Percentiles rank a stretch among this genome's conserved stretches.
Evolutionary conservation across 148 eudicot species (phyloP).

Genomic region (Cornus controversa): DNA sequence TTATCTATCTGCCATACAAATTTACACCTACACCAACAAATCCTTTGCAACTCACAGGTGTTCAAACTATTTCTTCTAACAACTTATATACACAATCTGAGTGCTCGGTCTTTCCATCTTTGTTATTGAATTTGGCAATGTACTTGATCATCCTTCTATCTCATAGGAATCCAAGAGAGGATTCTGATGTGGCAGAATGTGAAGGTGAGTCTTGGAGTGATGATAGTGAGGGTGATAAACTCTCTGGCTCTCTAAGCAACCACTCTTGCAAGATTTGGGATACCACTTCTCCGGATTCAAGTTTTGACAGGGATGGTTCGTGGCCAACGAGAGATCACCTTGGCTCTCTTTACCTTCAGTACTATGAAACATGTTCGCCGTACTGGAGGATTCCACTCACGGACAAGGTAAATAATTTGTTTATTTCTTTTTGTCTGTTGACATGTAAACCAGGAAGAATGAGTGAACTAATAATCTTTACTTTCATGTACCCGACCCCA

Average conservation of each 20-base stretch:
- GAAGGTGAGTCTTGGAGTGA: slow-evolving; percentile 9
- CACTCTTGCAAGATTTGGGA: slow-evolving; percentile 18
- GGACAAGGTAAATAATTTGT: slow-evolving; percentile 24
- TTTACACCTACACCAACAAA: slow-evolving; percentile 11
- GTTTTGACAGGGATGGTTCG: slow-evolving; percentile 4
- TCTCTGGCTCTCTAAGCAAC: slow-evolving; percentile 23
- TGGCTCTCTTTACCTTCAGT: slow-evolving; percentile 21
- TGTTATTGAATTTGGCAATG: not conserved
- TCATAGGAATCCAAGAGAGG: slow-evolving; percentile 4
- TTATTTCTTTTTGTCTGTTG: too few species aligned
- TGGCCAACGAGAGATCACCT: slow-evolving; percentile 1
- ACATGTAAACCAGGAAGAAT: too few species aligned
- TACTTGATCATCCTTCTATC: not conserved
- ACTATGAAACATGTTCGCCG: slow-evolving; percentile 18
- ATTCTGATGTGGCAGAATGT: not conserved
- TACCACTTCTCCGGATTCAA: slow-evolving; percentile 9
- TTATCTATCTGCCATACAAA: slow-evolving; percentile 26
- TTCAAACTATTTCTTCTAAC: not conserved
- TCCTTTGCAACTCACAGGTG: slow-evolving; percentile 5
- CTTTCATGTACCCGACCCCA: too few species aligned
- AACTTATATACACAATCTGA: not conserved
- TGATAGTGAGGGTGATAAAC: slow-evolving; percentile 20
- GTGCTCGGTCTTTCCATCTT: not conserved
- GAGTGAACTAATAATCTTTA: too few species aligned
- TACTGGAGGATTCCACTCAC: slow-evolving; percentile 26